Base-by-base conservation (phyloP, 179 eudicot genomes). In the Patellifolia procumbens region DNA sequence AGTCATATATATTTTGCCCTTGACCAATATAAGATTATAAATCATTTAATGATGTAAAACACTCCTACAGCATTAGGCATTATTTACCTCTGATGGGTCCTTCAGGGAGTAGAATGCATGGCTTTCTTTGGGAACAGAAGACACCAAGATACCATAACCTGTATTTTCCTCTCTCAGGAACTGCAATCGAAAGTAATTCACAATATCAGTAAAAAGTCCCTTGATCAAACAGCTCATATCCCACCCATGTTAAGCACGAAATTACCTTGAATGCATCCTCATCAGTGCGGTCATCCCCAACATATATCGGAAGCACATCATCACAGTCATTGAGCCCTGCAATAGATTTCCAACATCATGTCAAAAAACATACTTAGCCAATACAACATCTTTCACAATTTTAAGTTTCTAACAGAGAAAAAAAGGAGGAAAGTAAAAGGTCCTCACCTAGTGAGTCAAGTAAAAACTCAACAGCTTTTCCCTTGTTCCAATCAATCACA, bases 241-340 rank as follows among this genome's bases (percentile, higher is more conserved):
- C 31, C 19, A 39, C 49, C 16, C 7, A 3, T 22, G 26, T 29
- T 35, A 35, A 68, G 61, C 62, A 7, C 26, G 35, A 39, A 75
- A 37, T 83, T 87, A 91, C 98, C 98, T 91, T 91, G 63, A 96
- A 96, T 69, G 99, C 99, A 73, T 96, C 99, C 84, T 96, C 99
- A 68, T 96, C 99, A 66, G 99, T 91, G 49, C 96, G 88, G 77
- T 96, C 99, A 87, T 96, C 99, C 72, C 99, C 99, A 73, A 93
- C 85, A 79, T 93, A 96, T 74, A 96, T 90, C 0, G 99, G 98
- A 68, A 95, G 91, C 81, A 91, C 97, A 77, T 93, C 95, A 28
- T 91, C 94, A 58, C 86, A 80, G 74, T 87, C 81, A 67, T 79
- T 87, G 63, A 93, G 79, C 42, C 96, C 99, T 95, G 69, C 82